These are phyloP conservation scores for Argentina anserina DNA, from an alignment of 306 rosid genomes.

Conservation along the genomic window DNA sequence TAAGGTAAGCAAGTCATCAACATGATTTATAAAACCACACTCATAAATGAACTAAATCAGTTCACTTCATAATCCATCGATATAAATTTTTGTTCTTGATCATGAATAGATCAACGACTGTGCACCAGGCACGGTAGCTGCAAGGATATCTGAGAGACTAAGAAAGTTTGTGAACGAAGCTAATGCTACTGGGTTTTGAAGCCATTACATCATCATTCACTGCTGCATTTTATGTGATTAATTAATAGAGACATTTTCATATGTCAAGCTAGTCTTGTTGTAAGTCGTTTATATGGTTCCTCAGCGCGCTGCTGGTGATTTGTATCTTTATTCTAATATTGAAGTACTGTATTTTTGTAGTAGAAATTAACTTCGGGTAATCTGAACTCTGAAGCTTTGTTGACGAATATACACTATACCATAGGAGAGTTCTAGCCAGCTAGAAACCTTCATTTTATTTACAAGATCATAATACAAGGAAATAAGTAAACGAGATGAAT, in stretches of 20 bases:
- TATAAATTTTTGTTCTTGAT: constrained; percentile 3
- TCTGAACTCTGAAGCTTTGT: too few relatives aligned
- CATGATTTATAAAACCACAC: background rate
- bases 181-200: constrained; percentile 7
- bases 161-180: constrained; percentile 31
- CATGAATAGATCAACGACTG: constrained; percentile 39
- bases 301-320: background rate
- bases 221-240: background rate
- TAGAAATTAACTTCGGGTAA: background rate
- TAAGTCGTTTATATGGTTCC: background rate
- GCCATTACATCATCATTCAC: background rate
- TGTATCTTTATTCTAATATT: background rate
- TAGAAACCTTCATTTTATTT: too few relatives aligned
- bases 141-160: constrained; percentile 50
- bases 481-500: too few relatives aligned
- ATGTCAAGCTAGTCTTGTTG: background rate
- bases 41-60: background rate
- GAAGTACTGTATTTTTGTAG: background rate
- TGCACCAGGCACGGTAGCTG: constrained; percentile 20
- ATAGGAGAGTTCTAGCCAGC: too few relatives aligned
- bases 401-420: too few relatives aligned
- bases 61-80: background rate
- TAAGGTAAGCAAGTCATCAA: constrained; percentile 26
- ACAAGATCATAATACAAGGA: too few relatives aligned
- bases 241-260: background rate